These are phyloP conservation scores for Neurospora sp. DNA, from an alignment of 495 filamentous ascomycete genomes.

Conservation along the genomic window DNA sequence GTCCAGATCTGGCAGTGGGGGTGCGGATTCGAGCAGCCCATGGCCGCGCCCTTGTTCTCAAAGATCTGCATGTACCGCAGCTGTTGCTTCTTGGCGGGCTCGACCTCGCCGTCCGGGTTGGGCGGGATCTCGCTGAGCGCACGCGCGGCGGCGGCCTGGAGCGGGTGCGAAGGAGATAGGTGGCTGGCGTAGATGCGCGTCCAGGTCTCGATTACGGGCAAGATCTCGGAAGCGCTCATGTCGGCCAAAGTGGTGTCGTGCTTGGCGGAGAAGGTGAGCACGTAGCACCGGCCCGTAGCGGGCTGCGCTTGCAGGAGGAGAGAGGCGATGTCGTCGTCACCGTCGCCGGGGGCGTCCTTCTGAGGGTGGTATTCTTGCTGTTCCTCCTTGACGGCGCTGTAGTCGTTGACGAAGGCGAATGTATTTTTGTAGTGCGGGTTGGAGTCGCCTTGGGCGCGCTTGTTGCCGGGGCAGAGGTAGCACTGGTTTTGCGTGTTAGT, in stretches of 20 bases:
- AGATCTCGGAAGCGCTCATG: constrained; percentile 55
- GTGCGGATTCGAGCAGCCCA: constrained; percentile 98
- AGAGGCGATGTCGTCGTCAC: constrained; percentile 49
- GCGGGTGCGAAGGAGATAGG: constrained; percentile 60
- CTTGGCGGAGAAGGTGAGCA: constrained; percentile 81
- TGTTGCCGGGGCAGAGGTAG: constrained; percentile 94
- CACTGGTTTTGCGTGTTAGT: constrained; percentile 39
- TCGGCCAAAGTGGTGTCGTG: constrained; percentile 92
- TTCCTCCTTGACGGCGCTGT: constrained; percentile 89
- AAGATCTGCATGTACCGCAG: constrained; percentile 99
- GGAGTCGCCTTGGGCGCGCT: constrained; percentile 75
- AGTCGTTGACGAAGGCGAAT: constrained; percentile 96
- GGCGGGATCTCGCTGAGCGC: constrained; percentile 29
- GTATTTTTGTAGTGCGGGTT: constrained; percentile 84
- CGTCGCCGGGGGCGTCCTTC: constrained; percentile 2
- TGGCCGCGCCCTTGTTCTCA: constrained; percentile 95
- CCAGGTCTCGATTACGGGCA: constrained; percentile 76
- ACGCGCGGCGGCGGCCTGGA: constrained; percentile 33
- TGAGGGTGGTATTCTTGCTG: constrained; percentile 48
- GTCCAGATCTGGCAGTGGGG: constrained; percentile 97
- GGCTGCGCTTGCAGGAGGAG: constrained; percentile 73
- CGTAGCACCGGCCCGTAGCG: constrained; percentile 94
- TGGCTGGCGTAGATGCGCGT: constrained; percentile 78
- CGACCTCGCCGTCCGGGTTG: constrained; percentile 28
- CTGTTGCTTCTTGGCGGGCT: constrained; percentile 54